These are phyloP conservation scores for Alternaria sp. DNA, from an alignment of 2,329 filamentous ascomycete species.

Conservation along the genomic window DNA sequence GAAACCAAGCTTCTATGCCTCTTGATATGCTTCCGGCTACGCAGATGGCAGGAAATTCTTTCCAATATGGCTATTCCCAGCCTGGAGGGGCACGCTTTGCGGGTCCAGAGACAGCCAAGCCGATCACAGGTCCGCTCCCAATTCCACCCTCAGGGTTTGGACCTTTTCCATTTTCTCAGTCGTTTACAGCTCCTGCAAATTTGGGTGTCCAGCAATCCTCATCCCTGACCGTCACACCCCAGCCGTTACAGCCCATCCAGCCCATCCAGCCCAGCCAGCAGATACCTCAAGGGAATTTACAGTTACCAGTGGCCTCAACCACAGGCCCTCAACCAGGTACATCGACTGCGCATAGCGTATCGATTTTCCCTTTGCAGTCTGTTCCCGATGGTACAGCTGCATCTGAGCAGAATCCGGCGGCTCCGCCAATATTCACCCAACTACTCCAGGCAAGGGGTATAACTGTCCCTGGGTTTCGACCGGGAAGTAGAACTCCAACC, in stretches of 20 bases:
- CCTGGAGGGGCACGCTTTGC: background rate
- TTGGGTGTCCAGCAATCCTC: background rate
- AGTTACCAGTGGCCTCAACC: background rate
- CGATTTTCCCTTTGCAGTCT: constrained; percentile 1
- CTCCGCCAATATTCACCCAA: background rate
- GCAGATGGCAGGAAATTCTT: background rate
- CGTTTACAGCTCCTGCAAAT: background rate
- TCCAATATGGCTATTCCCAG: background rate
- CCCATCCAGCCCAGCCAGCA: background rate
- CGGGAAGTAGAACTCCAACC: background rate
- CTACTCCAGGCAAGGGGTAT: constrained; percentile 1
- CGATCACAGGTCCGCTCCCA: background rate
- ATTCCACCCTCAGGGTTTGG: background rate
- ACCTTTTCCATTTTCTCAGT: background rate
- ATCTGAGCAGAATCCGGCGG: background rate
- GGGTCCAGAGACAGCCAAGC: background rate
- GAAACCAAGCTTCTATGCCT: too few relatives aligned
- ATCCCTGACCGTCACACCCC: background rate
- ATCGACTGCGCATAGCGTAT: background rate
- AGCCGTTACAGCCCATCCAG: background rate
- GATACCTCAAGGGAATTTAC: background rate
- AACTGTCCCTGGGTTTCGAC: background rate
- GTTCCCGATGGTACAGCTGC: background rate
- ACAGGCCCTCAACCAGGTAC: background rate
- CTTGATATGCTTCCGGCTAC: too few relatives aligned